Evolutionary conservation across 495 filamentous ascomycete species (phyloP), one percentile per base, ranked within the genome.

Genomic region (Hypoxylon intermedium): DNA sequence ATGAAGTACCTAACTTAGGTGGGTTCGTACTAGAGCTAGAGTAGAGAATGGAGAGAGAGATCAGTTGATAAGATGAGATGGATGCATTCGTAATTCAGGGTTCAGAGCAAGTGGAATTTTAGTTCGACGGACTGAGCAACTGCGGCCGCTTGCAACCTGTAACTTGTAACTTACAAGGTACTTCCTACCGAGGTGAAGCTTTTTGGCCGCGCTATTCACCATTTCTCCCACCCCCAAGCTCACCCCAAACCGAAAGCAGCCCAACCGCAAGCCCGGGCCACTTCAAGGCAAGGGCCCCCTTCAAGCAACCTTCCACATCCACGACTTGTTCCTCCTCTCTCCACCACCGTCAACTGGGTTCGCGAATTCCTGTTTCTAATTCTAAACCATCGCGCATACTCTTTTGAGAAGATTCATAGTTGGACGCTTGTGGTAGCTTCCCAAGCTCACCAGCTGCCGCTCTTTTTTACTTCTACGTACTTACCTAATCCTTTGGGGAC

Each of bases 371-470:
- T 50, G 40, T 41, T 60, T 57, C 61, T 31, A 40, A 56, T 60
- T 57, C 61, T 31, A 40, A 56, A 49, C 56, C 41, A 60, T 60
- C 46, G 52, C 56, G 56, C 41, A 41, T 65, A 28, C 61, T 59
- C 55, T 60, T 60, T 59, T 24, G 51, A 46, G 52, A 53, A 24
- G 36, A 59, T 59, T 60, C 51, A 60, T 60, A 38, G 62, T 60
- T 57, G 47, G 7, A 43, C 55, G 46, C 51, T 65, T 51, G 33
- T 47, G 56, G 42, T 53, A 55, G 36, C 15, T 52, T 5, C 42
- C 11, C 44, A 28, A 59, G 50, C 54, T 53, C 16, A 36, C 54
- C 44, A 23, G 38, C 37, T 33, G 13, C 15, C 56, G 13, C 46
- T 52, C 47, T 45, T 54, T 54, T 43, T 46, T 40, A 31, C 19